Conservation (phyloP, 306 rosid species). For the Rosa chinensis region DNA sequence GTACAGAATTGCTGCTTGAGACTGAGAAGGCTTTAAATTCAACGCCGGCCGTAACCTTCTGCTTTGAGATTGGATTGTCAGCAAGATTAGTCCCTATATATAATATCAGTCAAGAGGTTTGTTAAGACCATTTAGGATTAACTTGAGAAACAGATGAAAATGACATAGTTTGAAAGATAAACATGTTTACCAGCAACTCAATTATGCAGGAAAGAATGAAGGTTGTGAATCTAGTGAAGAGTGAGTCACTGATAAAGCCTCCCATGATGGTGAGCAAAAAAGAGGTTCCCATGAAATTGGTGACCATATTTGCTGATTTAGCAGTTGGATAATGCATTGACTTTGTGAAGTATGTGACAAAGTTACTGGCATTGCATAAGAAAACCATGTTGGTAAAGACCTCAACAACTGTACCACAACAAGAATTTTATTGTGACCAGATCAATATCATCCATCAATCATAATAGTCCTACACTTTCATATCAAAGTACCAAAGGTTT, state of each 20-base stretch:
- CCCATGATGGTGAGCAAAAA: slow-evolving; percentile 36
- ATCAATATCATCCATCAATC: background rate
- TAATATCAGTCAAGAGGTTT: background rate
- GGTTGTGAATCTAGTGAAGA: slow-evolving; percentile 40
- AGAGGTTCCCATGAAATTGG: slow-evolving; percentile 42
- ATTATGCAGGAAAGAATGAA: slow-evolving; percentile 12
- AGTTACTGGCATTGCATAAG: slow-evolving; percentile 32
- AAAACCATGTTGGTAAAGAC: slow-evolving; percentile 27
- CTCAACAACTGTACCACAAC: slow-evolving; percentile 31
- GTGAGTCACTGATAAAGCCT: slow-evolving; percentile 42
- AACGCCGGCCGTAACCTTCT: background rate
- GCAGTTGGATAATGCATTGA: slow-evolving; percentile 42
- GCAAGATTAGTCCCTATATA: slow-evolving; percentile 30
- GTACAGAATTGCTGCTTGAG: slow-evolving; percentile 28
- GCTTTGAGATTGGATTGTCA: slow-evolving; percentile 35
- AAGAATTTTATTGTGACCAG: background rate
- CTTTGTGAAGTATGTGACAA: slow-evolving; percentile 25
- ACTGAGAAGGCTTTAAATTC: slow-evolving; percentile 9
- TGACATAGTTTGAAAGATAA: background rate
- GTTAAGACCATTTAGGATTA: background rate
- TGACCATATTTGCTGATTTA: slow-evolving; percentile 43
- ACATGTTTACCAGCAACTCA: slow-evolving; percentile 23
- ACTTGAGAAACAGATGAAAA: background rate
- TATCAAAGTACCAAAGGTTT: background rate
- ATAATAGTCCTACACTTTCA: background rate